A percentile compares a stretch with the other conserved stretches of the same genome.
phyloP scores from a whole-genome alignment of 352 stramenopile species.

The Pythium brassicae region DNA sequence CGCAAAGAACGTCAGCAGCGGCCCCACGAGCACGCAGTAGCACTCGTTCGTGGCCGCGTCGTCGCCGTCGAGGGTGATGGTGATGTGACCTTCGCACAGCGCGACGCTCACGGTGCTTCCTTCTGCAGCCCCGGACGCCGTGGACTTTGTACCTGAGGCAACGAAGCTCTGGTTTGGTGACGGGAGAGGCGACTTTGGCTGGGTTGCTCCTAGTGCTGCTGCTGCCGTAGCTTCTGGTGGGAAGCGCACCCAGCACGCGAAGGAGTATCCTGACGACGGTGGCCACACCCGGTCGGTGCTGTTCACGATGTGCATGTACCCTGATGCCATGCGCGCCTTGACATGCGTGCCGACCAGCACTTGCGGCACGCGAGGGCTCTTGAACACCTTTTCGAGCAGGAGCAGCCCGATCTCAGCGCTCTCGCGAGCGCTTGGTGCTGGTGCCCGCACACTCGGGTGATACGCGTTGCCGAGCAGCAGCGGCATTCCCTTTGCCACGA shows the following conservation, averaged over 20 bases:
- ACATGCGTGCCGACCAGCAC: slow-evolving; percentile 52
- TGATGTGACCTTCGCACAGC: slow-evolving; percentile 56
- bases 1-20: slow-evolving; percentile 50
- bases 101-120: slow-evolving; percentile 26
- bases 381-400: slow-evolving; percentile 39
- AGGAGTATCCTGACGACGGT: slow-evolving; percentile 66
- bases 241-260: slow-evolving; percentile 72
- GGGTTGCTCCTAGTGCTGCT: no score
- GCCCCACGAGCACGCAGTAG: slow-evolving; percentile 66
- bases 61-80: slow-evolving; percentile 33
- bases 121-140: not conserved
- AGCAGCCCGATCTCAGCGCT: slow-evolving; percentile 37
- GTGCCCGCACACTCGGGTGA: slow-evolving; percentile 1
- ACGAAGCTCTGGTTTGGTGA: not conserved
- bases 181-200: not conserved
- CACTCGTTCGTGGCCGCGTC: slow-evolving; percentile 24
- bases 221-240: slow-evolving; percentile 8
- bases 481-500: slow-evolving; percentile 55
- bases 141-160: not conserved
- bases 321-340: slow-evolving; percentile 37
- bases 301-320: slow-evolving; percentile 68
- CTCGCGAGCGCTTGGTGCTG: not conserved
- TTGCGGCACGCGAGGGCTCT: slow-evolving; percentile 41
- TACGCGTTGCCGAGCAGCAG: slow-evolving; percentile 26
- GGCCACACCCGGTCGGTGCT: slow-evolving; percentile 59